Conservation (phyloP, 352 stramenopile species). For the Globisporangium rhizosaccharum region DNA sequence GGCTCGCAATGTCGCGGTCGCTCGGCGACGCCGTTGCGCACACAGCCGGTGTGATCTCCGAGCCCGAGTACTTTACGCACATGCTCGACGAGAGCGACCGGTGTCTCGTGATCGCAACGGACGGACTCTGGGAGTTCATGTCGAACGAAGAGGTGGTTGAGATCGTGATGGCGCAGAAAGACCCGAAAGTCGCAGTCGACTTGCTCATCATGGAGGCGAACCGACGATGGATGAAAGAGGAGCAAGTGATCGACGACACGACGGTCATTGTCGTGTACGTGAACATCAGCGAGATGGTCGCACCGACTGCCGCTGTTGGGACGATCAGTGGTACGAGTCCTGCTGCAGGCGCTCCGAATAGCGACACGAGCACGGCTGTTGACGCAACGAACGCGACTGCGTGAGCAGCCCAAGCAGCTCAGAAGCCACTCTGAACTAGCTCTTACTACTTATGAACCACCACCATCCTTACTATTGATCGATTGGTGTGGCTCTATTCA, state of each 20-base stretch:
- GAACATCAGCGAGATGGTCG: constrained; percentile 49
- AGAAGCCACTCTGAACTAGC: background rate
- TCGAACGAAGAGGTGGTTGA: constrained; percentile 93
- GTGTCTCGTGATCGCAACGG: constrained; percentile 95
- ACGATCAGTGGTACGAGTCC: constrained; percentile 1
- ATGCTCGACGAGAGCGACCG: constrained; percentile 82
- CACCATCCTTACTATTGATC: background rate
- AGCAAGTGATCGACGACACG: constrained; percentile 99
- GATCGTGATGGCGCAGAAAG: constrained; percentile 68
- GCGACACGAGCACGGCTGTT: background rate
- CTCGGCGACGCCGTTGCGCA: constrained; percentile 96
- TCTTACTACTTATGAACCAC: background rate
- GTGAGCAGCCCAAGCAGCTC: background rate
- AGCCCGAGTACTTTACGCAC: constrained; percentile 92
- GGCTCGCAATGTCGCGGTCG: constrained; percentile 96
- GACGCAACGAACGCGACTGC: background rate
- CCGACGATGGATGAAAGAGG: constrained; percentile 97
- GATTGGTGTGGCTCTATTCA: background rate
- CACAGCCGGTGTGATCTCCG: constrained; percentile 91
- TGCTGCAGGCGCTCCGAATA: background rate
- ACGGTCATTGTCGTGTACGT: constrained; percentile 97
- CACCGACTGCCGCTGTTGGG: constrained; percentile 3
- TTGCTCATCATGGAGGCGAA: constrained; percentile 94
- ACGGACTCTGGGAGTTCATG: constrained; percentile 99
- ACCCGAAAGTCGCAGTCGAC: constrained; percentile 87